Evolutionary conservation across 495 filamentous ascomycete species (phyloP).

Genomic region (Aspergillus homomorphus): DNA sequence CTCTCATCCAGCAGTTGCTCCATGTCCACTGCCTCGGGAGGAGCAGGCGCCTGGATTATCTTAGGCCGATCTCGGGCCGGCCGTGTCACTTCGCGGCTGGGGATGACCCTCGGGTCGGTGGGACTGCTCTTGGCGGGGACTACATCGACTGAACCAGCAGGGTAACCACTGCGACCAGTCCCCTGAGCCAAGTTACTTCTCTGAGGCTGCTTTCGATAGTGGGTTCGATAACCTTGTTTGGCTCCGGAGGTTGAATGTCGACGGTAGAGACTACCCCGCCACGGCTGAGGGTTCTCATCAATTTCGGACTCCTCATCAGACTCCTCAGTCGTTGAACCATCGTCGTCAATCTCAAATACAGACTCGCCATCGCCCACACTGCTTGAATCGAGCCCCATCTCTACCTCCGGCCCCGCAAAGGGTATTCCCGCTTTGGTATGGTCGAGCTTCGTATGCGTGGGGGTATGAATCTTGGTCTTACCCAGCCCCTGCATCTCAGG

Average conservation of each 20-base stretch:
- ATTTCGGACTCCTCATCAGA: conserved; percentile 12
- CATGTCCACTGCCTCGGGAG: conserved; percentile 18
- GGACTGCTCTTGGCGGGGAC: conserved; percentile 15
- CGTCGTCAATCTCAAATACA: conserved; percentile 14
- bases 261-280: conserved; percentile 21
- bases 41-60: conserved; percentile 17
- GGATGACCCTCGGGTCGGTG: not conserved
- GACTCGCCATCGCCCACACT: conserved; percentile 22
- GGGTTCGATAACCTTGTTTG: conserved; percentile 15
- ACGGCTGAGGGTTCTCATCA: conserved; percentile 6
- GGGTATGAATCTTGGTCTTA: not conserved
- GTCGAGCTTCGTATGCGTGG: not conserved
- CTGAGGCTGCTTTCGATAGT: conserved; percentile 19
- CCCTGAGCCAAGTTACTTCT: not conserved
- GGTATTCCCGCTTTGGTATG: not conserved
- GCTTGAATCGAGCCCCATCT: conserved; percentile 11
- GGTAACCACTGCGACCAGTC: conserved; percentile 6
- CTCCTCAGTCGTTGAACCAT: conserved; percentile 12
- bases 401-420: conserved; percentile 12
- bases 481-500: not conserved
- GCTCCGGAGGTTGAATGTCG: conserved; percentile 14
- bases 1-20: conserved; percentile 12
- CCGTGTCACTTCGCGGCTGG: conserved; percentile 11
- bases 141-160: conserved; percentile 14
- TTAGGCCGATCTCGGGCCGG: conserved; percentile 18